A percentile compares a stretch with the other conserved stretches of the same genome.
phyloP scores from a whole-genome alignment of 2,329 filamentous ascomycete genomes.

The Shiraia sp. region DNA sequence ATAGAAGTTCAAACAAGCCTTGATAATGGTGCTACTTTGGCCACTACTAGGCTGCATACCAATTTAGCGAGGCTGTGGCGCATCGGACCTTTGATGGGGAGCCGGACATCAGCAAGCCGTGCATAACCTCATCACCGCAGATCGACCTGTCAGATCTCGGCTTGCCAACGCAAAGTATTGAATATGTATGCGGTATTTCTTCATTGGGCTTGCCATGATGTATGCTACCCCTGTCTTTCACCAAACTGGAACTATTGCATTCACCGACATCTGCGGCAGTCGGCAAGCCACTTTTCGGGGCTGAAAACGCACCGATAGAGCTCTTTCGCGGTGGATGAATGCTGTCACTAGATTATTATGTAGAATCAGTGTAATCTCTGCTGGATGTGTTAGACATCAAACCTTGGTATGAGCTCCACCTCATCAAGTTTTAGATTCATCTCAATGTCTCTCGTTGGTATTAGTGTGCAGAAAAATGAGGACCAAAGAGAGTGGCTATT shows the following conservation, averaged over 20 bases:
- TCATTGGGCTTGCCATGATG: background rate
- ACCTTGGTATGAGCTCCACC: no score
- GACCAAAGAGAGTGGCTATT: no score
- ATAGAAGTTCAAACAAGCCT: conserved; percentile 21
- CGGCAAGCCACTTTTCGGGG: background rate
- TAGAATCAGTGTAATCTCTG: no score
- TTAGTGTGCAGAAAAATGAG: no score
- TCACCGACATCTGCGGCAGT: no score
- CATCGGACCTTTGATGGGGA: conserved; percentile 34
- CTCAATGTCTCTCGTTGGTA: no score
- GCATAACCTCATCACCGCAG: conserved; percentile 17
- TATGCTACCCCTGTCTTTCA: background rate
- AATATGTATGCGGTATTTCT: conserved; percentile 1
- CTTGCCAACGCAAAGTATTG: conserved; percentile 1
- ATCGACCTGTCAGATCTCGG: conserved; percentile 12
- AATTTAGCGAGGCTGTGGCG: conserved; percentile 15
- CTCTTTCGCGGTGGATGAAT: no score
- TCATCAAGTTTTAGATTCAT: no score
- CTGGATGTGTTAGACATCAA: no score
- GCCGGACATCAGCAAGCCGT: conserved; percentile 24
- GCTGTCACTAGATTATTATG: no score
- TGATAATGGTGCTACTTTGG: conserved; percentile 18
- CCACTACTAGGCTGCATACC: conserved; percentile 10
- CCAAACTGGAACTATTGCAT: conserved; percentile 2
- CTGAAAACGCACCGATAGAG: no score